These are phyloP conservation scores for Isoetes taiwanensis DNA, from an alignment of 75 land plant species.

Conservation along the genomic window DNA sequence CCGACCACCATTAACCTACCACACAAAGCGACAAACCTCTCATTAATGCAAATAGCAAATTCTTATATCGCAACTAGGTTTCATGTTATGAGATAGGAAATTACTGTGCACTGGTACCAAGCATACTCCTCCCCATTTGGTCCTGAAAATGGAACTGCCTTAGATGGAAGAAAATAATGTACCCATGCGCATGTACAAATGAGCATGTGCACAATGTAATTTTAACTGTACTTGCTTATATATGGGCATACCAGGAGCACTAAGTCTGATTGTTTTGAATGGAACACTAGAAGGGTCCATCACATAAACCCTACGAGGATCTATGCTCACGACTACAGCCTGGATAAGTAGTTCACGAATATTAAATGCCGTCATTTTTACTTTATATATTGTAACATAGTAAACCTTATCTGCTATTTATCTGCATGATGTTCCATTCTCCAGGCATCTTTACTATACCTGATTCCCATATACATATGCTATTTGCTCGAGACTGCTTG, in stretches of 20 bases:
- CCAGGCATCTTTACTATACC: no score
- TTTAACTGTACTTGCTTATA: background rate
- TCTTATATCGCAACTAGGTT: no score
- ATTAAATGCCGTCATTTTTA: no score
- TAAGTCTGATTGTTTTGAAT: slow-evolving; percentile 45
- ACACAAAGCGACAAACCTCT: background rate
- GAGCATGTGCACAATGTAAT: background rate
- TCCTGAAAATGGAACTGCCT: slow-evolving; percentile 26
- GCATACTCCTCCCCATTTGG: slow-evolving; percentile 88
- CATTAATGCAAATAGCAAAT: background rate
- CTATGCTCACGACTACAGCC: slow-evolving; percentile 99
- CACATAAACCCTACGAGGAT: slow-evolving; percentile 82
- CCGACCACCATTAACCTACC: slow-evolving; percentile 89
- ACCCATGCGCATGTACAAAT: background rate
- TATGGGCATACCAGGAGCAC: slow-evolving; percentile 38
- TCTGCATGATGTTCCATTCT: no score
- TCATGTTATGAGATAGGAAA: background rate
- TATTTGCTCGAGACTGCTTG: slow-evolving; percentile 91
- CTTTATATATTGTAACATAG: no score
- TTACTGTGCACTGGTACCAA: slow-evolving; percentile 99
- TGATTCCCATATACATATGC: slow-evolving; percentile 93
- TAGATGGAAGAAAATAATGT: background rate
- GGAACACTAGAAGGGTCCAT: slow-evolving; percentile 57
- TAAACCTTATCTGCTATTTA: no score
- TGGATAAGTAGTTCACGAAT: no score